A percentile compares a stretch with the other conserved stretches of the same genome.
Conservation (phyloP, 2,329 filamentous ascomycete species). For the Sarocladiaceae sp. region DNA sequence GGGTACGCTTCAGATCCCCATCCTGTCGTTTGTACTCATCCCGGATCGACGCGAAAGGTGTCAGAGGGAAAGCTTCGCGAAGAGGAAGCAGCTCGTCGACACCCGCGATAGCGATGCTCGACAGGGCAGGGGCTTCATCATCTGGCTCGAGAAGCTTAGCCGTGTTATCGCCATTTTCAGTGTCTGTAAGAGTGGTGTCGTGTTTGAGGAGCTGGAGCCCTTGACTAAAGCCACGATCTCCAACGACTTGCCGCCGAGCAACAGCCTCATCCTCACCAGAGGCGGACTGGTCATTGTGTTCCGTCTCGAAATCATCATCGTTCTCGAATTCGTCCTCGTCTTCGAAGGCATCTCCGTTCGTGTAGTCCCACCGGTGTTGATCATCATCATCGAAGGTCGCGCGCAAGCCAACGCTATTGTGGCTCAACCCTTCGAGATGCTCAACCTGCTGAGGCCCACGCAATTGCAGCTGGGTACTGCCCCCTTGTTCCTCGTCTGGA, state of each 20-base stretch:
- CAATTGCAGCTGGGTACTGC: slow-evolving; percentile 15
- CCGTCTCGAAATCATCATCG: slow-evolving; percentile 17
- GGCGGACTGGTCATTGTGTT: slow-evolving; percentile 11
- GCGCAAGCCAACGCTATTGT: not conserved
- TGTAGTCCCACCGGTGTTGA: slow-evolving; percentile 16
- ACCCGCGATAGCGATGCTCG: slow-evolving; percentile 9
- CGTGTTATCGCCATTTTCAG: slow-evolving; percentile 15
- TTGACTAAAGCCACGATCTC: slow-evolving; percentile 17
- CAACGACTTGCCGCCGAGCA: slow-evolving; percentile 14
- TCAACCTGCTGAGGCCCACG: slow-evolving; percentile 27
- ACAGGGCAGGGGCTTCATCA: not conserved
- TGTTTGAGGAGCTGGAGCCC: slow-evolving; percentile 37
- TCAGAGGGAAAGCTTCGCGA: slow-evolving; percentile 36
- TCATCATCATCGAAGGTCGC: slow-evolving; percentile 9
- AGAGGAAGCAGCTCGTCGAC: slow-evolving; percentile 23
- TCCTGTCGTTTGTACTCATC: slow-evolving; percentile 25
- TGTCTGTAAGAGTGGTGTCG: slow-evolving; percentile 30
- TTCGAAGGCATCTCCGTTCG: slow-evolving; percentile 30
- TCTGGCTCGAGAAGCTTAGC: slow-evolving; percentile 15
- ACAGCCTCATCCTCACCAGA: slow-evolving; percentile 11
- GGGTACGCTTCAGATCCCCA: slow-evolving; percentile 31
- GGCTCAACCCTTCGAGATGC: slow-evolving; percentile 2
- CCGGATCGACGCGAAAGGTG: slow-evolving; percentile 28
- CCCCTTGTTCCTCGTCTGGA: slow-evolving; percentile 23
- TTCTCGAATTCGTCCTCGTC: slow-evolving; percentile 24